A percentile compares a stretch with the other conserved stretches of the same genome.
phyloP scores from a whole-genome alignment of 163 green algal species.

The Trebouxiophyceae sp. region DNA sequence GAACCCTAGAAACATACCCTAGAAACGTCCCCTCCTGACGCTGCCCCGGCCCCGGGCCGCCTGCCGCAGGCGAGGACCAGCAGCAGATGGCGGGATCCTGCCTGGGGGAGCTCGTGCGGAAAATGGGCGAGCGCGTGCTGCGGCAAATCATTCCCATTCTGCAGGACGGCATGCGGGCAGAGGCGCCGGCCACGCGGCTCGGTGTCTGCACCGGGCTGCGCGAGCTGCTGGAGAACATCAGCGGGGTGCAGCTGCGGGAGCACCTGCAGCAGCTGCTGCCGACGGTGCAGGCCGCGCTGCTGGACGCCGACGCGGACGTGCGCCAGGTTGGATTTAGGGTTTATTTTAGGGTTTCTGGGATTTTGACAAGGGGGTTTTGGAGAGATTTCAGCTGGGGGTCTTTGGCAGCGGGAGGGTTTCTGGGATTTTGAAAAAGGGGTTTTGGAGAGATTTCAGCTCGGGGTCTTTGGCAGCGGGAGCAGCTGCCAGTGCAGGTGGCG shows the following conservation, averaged over 20 bases:
- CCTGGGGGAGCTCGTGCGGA: constrained; percentile 91
- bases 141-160: constrained; percentile 87
- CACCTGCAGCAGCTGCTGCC: constrained; percentile 74
- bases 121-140: constrained; percentile 94
- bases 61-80: constrained; percentile 55
- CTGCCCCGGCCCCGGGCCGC: too few relatives aligned
- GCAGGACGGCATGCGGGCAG: constrained; percentile 42
- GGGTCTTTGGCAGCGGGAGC: too few relatives aligned
- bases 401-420: too few relatives aligned
- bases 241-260: constrained; percentile 52
- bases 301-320: constrained; percentile 61
- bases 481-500: too few relatives aligned
- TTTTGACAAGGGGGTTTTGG: too few relatives aligned
- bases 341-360: too few relatives aligned
- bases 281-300: constrained; percentile 76
- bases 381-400: too few relatives aligned
- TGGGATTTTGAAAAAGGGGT: too few relatives aligned
- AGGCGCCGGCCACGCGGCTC: constrained; percentile 35
- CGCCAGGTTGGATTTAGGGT: too few relatives aligned
- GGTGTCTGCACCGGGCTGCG: constrained; percentile 88
- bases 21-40: too few relatives aligned
- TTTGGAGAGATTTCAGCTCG: too few relatives aligned
- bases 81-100: constrained; percentile 66
- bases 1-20: too few relatives aligned
- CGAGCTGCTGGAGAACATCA: constrained; percentile 77